Conservation (phyloP, 495 filamentous ascomycete genomes). For the Amphirosellinia nigrospora region DNA sequence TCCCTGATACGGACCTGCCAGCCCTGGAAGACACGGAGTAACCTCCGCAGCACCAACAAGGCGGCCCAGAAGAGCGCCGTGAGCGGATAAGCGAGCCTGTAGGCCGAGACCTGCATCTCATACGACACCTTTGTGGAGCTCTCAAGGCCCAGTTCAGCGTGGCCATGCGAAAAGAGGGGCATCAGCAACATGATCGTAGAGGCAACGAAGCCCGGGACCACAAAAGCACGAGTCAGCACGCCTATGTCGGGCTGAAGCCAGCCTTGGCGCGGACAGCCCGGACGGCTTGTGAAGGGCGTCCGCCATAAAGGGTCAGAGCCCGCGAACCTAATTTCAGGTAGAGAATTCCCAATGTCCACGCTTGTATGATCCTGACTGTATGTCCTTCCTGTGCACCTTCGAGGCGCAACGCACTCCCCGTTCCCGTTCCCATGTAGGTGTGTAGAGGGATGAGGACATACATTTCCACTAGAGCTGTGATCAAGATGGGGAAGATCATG, state of each 20-base stretch:
- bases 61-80: slow-evolving; percentile 55
- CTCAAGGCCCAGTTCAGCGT: slow-evolving; percentile 42
- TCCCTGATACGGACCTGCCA: slow-evolving; percentile 89
- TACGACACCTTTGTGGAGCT: slow-evolving; percentile 41
- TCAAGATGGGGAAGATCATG: slow-evolving; percentile 80
- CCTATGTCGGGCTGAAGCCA: slow-evolving; percentile 80
- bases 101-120: slow-evolving; percentile 60
- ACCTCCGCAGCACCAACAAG: slow-evolving; percentile 45
- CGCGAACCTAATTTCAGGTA: slow-evolving; percentile 87
- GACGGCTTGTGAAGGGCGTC: slow-evolving; percentile 74
- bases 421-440: slow-evolving; percentile 66
- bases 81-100: slow-evolving; percentile 75
- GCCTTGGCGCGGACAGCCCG: slow-evolving; percentile 73
- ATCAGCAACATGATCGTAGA: slow-evolving; percentile 63
- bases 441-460: slow-evolving; percentile 90
- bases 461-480: slow-evolving; percentile 82
- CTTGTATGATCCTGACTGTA: slow-evolving; percentile 86
- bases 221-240: slow-evolving; percentile 80
- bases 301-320: slow-evolving; percentile 66
- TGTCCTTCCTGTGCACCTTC: slow-evolving; percentile 50
- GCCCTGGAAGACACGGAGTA: slow-evolving; percentile 67
- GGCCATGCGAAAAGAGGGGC: slow-evolving; percentile 54
- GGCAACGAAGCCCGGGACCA: slow-evolving; percentile 71
- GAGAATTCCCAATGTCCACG: slow-evolving; percentile 91
- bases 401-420: slow-evolving; percentile 45